Conservation (phyloP, 768 basidiomycete species). For the Paxillus ammoniavirescens region DNA sequence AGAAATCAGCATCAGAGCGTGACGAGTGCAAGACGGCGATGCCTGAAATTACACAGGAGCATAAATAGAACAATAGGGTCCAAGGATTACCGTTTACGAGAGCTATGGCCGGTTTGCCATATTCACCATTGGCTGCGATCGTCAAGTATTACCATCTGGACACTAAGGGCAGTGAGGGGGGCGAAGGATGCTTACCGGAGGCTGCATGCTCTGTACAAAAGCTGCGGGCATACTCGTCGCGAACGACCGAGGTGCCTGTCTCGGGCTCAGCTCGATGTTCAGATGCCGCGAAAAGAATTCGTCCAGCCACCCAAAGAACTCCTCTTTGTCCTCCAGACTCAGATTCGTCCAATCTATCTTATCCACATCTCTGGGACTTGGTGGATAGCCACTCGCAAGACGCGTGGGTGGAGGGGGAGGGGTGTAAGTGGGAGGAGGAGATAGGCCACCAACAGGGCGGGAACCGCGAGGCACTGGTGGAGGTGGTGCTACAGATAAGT, state of each 20-base stretch:
- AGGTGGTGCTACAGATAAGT: slow-evolving; percentile 9
- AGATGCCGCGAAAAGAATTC: slow-evolving; percentile 66
- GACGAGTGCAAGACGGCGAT: neutral
- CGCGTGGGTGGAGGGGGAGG: slow-evolving; percentile 28
- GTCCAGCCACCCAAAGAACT: slow-evolving; percentile 78
- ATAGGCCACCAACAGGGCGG: slow-evolving; percentile 10
- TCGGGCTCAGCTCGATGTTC: slow-evolving; percentile 22
- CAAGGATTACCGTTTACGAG: slow-evolving; percentile 4
- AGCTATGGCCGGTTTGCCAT: slow-evolving; percentile 17
- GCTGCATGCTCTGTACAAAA: neutral
- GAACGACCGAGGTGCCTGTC: neutral
- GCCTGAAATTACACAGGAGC: neutral
- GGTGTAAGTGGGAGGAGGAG: slow-evolving; percentile 12
- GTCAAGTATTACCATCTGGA: neutral
- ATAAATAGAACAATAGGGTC: neutral
- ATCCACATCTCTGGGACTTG: slow-evolving; percentile 8
- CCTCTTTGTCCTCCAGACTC: slow-evolving; percentile 62
- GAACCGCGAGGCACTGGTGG: slow-evolving; percentile 12
- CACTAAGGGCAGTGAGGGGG: neutral
- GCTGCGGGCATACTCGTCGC: neutral
- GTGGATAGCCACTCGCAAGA: slow-evolving; percentile 24
- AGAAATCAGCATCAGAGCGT: neutral
- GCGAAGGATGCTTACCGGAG: slow-evolving; percentile 18
- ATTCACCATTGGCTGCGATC: slow-evolving; percentile 22
- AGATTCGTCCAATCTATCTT: slow-evolving; percentile 71